Conservation (phyloP, 495 filamentous ascomycete genomes). For the Penicillium coffeae region DNA sequence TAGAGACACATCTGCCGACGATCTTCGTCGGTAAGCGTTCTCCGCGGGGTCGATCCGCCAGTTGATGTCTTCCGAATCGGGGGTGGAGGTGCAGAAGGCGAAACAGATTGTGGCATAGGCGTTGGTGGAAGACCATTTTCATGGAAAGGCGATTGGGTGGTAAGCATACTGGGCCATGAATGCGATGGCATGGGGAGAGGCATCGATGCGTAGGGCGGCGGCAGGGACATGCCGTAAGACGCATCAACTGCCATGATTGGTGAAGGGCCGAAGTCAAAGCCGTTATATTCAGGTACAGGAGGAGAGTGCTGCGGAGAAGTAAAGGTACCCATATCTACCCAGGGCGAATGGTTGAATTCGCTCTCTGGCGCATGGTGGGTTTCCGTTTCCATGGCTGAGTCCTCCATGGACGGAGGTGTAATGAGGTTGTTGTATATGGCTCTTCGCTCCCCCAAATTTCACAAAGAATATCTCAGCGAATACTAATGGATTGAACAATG, state of each 20-base stretch:
- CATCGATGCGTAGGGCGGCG: constrained; percentile 47
- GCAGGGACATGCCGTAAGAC: constrained; percentile 42
- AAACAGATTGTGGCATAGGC: constrained; percentile 51
- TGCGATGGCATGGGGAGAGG: constrained; percentile 64
- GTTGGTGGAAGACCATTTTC: constrained; percentile 39
- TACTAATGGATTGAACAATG: no score
- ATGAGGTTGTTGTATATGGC: background rate
- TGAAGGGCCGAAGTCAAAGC: constrained; percentile 35
- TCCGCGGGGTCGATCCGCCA: constrained; percentile 65
- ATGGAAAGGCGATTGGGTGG: constrained; percentile 31
- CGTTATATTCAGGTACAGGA: constrained; percentile 41
- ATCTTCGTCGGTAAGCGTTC: constrained; percentile 90
- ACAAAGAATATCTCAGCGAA: no score
- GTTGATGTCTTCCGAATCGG: constrained; percentile 50
- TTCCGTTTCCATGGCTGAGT: constrained; percentile 42
- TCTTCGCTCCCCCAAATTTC: no score
- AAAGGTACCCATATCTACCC: constrained; percentile 48
- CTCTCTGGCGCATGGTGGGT: constrained; percentile 38
- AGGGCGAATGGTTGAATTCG: constrained; percentile 50
- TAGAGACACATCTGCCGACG: constrained; percentile 92
- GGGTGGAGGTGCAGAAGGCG: constrained; percentile 44
- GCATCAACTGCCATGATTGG: constrained; percentile 37
- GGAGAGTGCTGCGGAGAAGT: constrained; percentile 43
- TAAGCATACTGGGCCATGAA: constrained; percentile 70
- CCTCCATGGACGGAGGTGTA: constrained; percentile 15